These are phyloP conservation scores for Paulownia fortunei DNA, from an alignment of 257 asterid genomes.

Conservation along the genomic window DNA sequence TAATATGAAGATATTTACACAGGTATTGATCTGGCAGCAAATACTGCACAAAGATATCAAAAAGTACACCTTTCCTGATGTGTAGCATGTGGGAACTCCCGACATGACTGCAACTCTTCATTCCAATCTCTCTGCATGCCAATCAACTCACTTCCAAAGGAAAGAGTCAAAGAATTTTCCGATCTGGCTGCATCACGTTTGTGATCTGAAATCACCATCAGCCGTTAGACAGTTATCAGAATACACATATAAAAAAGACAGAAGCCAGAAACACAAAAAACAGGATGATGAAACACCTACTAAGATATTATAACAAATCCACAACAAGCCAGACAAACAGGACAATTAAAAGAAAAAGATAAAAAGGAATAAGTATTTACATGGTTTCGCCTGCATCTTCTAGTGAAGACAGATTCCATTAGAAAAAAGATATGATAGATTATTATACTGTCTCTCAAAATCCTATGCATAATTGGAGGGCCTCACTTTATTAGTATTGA, in stretches of 20 bases:
- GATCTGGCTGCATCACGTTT: slow-evolving; percentile 89
- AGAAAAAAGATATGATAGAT: neutral
- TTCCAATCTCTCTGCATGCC: slow-evolving; percentile 97
- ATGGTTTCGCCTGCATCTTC: neutral
- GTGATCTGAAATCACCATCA: slow-evolving; percentile 61
- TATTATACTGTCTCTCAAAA: neutral
- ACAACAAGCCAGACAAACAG: neutral
- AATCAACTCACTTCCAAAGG: slow-evolving; percentile 88
- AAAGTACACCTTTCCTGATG: slow-evolving; percentile 70
- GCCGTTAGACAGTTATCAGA: slow-evolving; percentile 19
- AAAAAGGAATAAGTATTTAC: neutral
- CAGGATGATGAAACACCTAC: neutral
- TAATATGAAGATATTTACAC: slow-evolving; percentile 8
- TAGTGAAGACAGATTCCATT: neutral
- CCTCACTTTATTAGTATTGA: neutral
- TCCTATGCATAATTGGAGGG: neutral
- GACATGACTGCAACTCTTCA: slow-evolving; percentile 86
- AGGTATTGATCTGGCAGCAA: slow-evolving; percentile 9
- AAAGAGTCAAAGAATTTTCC: slow-evolving; percentile 70
- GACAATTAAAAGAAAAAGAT: neutral
- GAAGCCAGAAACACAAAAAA: neutral
- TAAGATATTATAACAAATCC: neutral
- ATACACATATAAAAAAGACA: slow-evolving; percentile 12
- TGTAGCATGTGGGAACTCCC: slow-evolving; percentile 76
- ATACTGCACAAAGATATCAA: slow-evolving; percentile 14